Conservation (phyloP, 129 eudicot genomes). For the Saposhnikovia divaricata region DNA sequence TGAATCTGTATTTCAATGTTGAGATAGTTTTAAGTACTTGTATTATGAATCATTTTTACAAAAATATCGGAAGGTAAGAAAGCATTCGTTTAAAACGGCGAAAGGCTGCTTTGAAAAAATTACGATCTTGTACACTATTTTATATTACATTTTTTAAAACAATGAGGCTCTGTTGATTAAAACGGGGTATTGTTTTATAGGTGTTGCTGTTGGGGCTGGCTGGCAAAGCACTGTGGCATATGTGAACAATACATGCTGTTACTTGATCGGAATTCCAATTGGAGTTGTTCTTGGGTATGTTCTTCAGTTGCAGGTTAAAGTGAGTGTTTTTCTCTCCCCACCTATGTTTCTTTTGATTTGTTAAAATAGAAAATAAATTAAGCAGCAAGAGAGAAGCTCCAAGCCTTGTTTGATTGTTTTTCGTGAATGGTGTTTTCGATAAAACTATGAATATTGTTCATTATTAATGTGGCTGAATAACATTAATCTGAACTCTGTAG, state of each 20-base stretch:
- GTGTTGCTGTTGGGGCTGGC: too few relatives aligned
- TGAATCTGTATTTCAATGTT: too few relatives aligned
- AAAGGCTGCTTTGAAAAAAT: too few relatives aligned
- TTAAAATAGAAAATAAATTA: background rate
- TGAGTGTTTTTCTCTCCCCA: constrained; percentile 15
- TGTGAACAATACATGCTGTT: constrained; percentile 38
- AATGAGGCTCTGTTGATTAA: too few relatives aligned
- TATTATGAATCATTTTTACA: too few relatives aligned
- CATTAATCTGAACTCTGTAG: too few relatives aligned
- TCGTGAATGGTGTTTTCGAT: background rate
- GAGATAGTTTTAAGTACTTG: too few relatives aligned
- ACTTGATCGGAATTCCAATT: constrained; percentile 34
- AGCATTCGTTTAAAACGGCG: too few relatives aligned
- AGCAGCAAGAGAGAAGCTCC: background rate
- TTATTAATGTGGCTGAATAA: background rate
- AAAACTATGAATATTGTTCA: background rate
- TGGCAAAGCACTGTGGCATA: constrained; percentile 36
- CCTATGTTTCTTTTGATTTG: background rate
- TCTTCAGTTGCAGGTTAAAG: constrained; percentile 31
- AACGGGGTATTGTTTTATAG: too few relatives aligned
- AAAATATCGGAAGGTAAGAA: too few relatives aligned
- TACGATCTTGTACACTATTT: too few relatives aligned
- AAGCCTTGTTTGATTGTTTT: background rate
- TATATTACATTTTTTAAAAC: too few relatives aligned
- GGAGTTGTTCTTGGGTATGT: constrained; percentile 38